These are phyloP conservation scores for Gnaphalium uliginosum DNA, from an alignment of 129 eudicot species.

Conservation along the genomic window DNA sequence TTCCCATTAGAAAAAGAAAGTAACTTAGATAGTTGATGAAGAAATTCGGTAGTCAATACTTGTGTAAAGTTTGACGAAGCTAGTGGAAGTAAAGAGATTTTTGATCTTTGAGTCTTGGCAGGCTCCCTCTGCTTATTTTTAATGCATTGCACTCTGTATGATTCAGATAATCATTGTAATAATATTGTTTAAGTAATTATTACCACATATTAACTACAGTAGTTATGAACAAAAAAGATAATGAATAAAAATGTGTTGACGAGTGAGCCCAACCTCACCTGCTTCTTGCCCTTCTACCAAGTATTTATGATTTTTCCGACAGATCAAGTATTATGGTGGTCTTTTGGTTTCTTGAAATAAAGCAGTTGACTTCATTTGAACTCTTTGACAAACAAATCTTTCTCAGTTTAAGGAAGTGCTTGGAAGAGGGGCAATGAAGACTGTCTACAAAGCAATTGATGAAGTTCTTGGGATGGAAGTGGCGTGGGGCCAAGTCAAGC, in stretches of 20 bases:
- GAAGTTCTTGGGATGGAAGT: conserved; percentile 85
- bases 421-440: conserved; percentile 90
- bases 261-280: too few species aligned
- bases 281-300: not conserved
- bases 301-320: not conserved
- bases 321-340: not conserved
- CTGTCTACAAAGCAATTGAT: conserved; percentile 81
- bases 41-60: not conserved
- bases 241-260: too few species aligned
- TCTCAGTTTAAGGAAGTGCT: conserved; percentile 65
- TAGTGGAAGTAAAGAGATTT: not conserved
- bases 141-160: not conserved
- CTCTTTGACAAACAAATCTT: not conserved
- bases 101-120: not conserved
- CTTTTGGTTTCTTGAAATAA: conserved; percentile 13
- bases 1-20: conserved; percentile 6
- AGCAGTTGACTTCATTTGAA: not conserved
- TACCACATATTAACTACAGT: too few species aligned
- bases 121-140: not conserved
- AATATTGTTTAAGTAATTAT: too few species aligned
- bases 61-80: not conserved
- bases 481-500: conserved; percentile 84
- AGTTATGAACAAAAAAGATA: too few species aligned
- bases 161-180: too few species aligned
- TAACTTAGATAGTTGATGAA: conserved; percentile 14